Evolutionary conservation across 768 basidiomycete species (phyloP).

Genomic region (Pleurotus platypus): DNA sequence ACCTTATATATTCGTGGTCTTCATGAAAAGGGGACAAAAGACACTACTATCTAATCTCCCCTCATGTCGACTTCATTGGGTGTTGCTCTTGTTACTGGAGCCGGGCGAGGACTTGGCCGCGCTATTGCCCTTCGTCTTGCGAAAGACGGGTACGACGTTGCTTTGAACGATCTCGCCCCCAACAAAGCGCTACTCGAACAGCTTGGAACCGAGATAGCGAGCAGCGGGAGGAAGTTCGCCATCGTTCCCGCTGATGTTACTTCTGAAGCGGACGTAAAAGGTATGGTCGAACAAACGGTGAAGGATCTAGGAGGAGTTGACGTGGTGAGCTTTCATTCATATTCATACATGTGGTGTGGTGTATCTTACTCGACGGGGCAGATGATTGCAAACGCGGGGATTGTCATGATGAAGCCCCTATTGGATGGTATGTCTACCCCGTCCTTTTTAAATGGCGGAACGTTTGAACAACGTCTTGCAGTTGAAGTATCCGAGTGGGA

Average conservation of each 20-base stretch:
- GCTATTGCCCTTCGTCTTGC: constrained; percentile 8
- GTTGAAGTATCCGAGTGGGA: constrained; percentile 17
- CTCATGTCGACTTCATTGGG: background rate
- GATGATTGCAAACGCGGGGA: constrained; percentile 27
- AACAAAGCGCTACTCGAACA: background rate
- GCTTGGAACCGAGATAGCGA: no score
- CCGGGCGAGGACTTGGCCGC: constrained; percentile 25
- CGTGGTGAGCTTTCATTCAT: constrained; percentile 9
- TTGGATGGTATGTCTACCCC: constrained; percentile 10
- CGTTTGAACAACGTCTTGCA: background rate
- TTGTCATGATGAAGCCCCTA: constrained; percentile 12
- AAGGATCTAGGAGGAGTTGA: constrained; percentile 14
- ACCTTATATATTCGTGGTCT: no score
- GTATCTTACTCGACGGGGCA: background rate
- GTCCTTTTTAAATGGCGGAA: background rate
- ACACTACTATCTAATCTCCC: no score
- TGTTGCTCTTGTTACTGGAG: constrained; percentile 23
- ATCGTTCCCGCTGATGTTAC: constrained; percentile 16
- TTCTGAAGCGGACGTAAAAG: constrained; percentile 18
- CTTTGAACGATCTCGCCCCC: constrained; percentile 19
- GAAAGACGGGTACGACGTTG: constrained; percentile 22
- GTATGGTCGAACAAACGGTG: constrained; percentile 15
- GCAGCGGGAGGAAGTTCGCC: no score
- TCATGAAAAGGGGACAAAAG: no score
- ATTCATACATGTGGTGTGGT: background rate